Percentiles rank a stretch among this genome's conserved stretches.
Evolutionary conservation across 2,329 filamentous ascomycete species (phyloP).

Genomic region (Emmonsiellopsis sp.): DNA sequence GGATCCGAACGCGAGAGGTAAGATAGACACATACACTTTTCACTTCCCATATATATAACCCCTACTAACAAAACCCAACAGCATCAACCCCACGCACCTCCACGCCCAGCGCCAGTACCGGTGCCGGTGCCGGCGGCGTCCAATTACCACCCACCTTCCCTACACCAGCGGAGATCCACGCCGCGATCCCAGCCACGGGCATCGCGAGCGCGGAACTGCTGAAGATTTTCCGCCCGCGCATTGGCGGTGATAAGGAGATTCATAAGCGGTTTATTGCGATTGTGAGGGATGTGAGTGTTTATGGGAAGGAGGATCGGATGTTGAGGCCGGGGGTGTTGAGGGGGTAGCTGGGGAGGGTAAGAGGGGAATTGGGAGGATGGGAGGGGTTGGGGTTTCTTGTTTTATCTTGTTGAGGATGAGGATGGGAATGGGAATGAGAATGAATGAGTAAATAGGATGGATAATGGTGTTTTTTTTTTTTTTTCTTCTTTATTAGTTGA

Average conservation of each 20-base stretch:
- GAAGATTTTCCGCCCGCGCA: constrained; percentile 32
- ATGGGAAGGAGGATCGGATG: constrained; percentile 34
- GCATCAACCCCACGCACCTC: neutral
- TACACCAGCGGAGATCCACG: constrained; percentile 37
- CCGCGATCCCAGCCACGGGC: constrained; percentile 36
- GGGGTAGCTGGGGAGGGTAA: neutral
- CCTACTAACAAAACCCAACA: neutral
- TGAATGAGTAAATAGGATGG: too few species aligned
- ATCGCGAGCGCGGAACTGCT: constrained; percentile 37
- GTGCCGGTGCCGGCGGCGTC: neutral
- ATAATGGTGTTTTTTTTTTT: too few species aligned
- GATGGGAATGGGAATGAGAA: too few species aligned
- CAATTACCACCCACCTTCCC: constrained; percentile 22
- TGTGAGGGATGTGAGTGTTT: constrained; percentile 35
- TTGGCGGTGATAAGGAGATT: constrained; percentile 33
- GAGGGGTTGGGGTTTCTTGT: too few species aligned
- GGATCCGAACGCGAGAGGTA: neutral
- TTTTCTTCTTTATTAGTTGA: neutral
- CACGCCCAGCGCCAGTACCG: neutral
- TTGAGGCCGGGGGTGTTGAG: constrained; percentile 28
- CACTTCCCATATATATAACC: neutral
- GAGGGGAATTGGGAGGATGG: too few species aligned
- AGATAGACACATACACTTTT: neutral
- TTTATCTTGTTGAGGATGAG: too few species aligned
- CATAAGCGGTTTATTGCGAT: constrained; percentile 34